These are phyloP conservation scores for Hamamelis virginiana DNA, from an alignment of 164 flowering plant genomes.

Conservation along the genomic window DNA sequence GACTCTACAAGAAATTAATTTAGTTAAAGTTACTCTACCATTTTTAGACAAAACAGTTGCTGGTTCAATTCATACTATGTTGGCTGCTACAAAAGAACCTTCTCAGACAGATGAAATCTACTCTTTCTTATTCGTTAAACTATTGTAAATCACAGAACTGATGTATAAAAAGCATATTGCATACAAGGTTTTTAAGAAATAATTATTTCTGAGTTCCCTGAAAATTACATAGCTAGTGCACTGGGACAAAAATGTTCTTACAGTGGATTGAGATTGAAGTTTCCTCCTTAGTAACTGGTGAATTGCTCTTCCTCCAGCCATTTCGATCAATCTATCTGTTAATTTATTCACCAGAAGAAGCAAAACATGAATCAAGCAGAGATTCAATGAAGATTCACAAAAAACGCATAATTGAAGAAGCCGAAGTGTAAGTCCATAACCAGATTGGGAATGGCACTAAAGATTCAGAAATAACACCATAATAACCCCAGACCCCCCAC, in stretches of 20 bases:
- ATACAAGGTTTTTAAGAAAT: no score
- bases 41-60: no score
- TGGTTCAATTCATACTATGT: no score
- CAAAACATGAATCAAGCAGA: not conserved
- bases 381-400: not conserved
- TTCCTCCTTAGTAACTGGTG: conserved; percentile 47
- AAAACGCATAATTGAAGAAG: not conserved
- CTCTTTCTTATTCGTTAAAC: not conserved
- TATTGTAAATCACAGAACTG: not conserved
- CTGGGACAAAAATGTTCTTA: conserved; percentile 20
- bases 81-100: not conserved
- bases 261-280: conserved; percentile 44
- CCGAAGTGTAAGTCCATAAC: not conserved
- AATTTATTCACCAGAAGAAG: not conserved
- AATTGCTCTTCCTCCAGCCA: conserved; percentile 54
- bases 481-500: no score
- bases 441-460: not conserved
- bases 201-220: not conserved
- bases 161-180: no score
- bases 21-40: no score
- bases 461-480: not conserved
- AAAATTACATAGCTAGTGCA: not conserved
- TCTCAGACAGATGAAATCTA: not conserved
- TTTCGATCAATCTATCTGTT: conserved; percentile 21
- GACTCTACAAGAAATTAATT: no score